These are phyloP conservation scores for Amanita pallidorosea DNA, from an alignment of 768 basidiomycete genomes.

Conservation along the genomic window DNA sequence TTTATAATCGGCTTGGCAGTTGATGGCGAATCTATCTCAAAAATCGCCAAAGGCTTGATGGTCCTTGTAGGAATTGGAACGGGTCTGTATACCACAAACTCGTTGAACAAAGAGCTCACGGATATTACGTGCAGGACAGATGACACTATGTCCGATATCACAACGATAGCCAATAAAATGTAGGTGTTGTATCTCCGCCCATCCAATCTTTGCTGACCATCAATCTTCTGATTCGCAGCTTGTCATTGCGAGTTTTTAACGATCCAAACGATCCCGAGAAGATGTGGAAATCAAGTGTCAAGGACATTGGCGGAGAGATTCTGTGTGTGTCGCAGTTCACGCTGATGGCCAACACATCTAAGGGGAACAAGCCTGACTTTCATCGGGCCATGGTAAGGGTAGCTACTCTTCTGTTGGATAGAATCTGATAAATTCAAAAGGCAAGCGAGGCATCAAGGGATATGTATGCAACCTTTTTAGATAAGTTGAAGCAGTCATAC, in stretches of 20 bases:
- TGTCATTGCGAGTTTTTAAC: slow-evolving; percentile 65
- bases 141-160: slow-evolving; percentile 68
- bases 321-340: slow-evolving; percentile 96
- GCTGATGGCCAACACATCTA: slow-evolving; percentile 74
- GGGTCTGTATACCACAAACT: slow-evolving; percentile 33
- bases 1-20: slow-evolving; percentile 34
- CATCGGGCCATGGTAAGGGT: slow-evolving; percentile 78
- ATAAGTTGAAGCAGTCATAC: slow-evolving; percentile 55
- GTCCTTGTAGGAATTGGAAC: slow-evolving; percentile 83
- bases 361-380: slow-evolving; percentile 89
- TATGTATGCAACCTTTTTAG: slow-evolving; percentile 66
- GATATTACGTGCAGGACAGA: slow-evolving; percentile 37
- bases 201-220: slow-evolving; percentile 1
- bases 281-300: slow-evolving; percentile 85
- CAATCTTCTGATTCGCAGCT: slow-evolving; percentile 25
- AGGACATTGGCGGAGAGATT: slow-evolving; percentile 82
- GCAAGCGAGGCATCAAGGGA: slow-evolving; percentile 52
- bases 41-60: slow-evolving; percentile 79
- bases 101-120: slow-evolving; percentile 2
- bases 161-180: slow-evolving; percentile 77
- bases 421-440: slow-evolving; percentile 24
- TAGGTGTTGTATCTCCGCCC: slow-evolving; percentile 13
- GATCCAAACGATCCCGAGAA: slow-evolving; percentile 39
- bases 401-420: neutral
- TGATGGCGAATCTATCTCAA: slow-evolving; percentile 67